Evolutionary conservation across 495 filamentous ascomycete species (phyloP).

Genomic region (Lophiostoma macrostomum): DNA sequence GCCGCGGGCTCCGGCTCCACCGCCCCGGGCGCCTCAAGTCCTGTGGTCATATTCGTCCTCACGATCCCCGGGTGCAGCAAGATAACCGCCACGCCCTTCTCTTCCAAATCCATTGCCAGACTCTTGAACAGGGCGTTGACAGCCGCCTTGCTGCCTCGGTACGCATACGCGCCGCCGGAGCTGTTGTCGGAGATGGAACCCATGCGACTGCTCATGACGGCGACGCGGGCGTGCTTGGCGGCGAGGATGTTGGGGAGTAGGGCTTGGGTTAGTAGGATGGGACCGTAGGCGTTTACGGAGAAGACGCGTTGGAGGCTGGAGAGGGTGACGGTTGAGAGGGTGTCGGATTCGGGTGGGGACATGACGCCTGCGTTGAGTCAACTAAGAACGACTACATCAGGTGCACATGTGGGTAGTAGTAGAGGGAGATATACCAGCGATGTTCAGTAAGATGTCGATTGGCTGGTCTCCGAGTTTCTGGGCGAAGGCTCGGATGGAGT

Average conservation of each 20-base stretch:
- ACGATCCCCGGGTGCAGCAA: constrained; percentile 43
- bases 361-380: constrained; percentile 32
- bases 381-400: neutral
- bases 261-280: constrained; percentile 42
- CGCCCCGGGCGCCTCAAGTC: constrained; percentile 26
- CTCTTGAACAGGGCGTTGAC: constrained; percentile 42
- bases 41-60: constrained; percentile 31
- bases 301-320: constrained; percentile 32
- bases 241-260: constrained; percentile 41
- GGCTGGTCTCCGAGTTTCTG: constrained; percentile 22
- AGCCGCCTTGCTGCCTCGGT: constrained; percentile 66
- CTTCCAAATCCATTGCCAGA: constrained; percentile 39
- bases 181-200: constrained; percentile 50
- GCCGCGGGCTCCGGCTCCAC: constrained; percentile 44
- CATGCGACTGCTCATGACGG: constrained; percentile 42
- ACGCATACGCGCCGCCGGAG: constrained; percentile 70
- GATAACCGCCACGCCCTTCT: constrained; percentile 36
- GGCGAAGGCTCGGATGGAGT: constrained; percentile 35
- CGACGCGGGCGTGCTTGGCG: constrained; percentile 20
- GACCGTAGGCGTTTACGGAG: constrained; percentile 38
- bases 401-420: neutral
- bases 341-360: constrained; percentile 31
- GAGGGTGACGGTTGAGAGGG: constrained; percentile 22
- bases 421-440: constrained; percentile 29
- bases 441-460: constrained; percentile 39